Conservation (phyloP, 164 flowering plant genomes). For the Pachysandra terminalis region DNA sequence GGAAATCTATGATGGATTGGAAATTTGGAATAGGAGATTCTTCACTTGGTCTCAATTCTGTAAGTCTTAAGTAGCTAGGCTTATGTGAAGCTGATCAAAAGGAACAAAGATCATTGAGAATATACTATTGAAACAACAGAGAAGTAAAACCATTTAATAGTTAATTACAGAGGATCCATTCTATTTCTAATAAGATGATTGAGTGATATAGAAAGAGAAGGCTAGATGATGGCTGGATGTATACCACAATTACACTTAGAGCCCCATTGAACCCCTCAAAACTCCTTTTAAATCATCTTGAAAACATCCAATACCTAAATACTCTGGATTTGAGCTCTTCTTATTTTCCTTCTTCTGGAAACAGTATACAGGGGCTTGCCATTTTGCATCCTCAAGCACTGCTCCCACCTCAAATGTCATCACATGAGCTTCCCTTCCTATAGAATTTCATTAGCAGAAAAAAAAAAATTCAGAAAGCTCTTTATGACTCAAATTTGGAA, state of each 20-base stretch:
- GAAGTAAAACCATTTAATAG: neutral
- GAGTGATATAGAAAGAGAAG: neutral
- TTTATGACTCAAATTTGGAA: too few relatives aligned
- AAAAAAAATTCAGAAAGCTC: too few relatives aligned
- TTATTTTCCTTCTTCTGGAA: constrained; percentile 29
- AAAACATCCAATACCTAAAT: constrained; percentile 2
- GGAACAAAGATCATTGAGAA: too few relatives aligned
- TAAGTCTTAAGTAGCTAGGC: too few relatives aligned
- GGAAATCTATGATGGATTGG: too few relatives aligned
- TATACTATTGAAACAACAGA: neutral
- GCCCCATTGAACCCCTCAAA: constrained; percentile 7
- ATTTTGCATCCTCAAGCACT: constrained; percentile 57
- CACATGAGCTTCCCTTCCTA: constrained; percentile 72
- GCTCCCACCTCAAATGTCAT: constrained; percentile 87
- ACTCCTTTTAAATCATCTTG: neutral
- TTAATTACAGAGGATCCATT: neutral
- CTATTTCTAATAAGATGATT: neutral
- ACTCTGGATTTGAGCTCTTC: neutral
- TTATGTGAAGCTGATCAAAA: neutral
- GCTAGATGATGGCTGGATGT: neutral
- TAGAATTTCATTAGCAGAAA: neutral
- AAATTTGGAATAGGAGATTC: neutral
- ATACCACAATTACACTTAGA: neutral
- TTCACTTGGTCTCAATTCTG: too few relatives aligned
- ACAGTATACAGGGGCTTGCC: constrained; percentile 86